phyloP scores from a whole-genome alignment of 495 filamentous ascomycete genomes.

The Tuber umbilicatum region DNA sequence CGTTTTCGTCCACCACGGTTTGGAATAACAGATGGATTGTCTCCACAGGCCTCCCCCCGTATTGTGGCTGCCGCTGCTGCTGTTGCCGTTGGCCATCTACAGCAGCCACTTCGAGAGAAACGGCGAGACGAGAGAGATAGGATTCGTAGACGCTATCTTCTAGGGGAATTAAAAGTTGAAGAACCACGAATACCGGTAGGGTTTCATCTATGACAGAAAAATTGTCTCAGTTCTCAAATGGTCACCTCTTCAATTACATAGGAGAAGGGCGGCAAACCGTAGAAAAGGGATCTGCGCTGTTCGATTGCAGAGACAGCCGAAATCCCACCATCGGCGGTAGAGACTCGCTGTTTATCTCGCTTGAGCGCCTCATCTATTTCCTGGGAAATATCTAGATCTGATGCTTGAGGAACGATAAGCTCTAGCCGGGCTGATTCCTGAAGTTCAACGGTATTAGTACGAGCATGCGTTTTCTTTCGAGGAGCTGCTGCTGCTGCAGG shows the following conservation, averaged over 20 bases:
- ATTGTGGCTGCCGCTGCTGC: slow-evolving; percentile 27
- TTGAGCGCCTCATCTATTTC: slow-evolving; percentile 49
- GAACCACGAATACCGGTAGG: slow-evolving; percentile 41
- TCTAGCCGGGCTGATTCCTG: slow-evolving; percentile 66
- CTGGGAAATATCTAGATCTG: slow-evolving; percentile 59
- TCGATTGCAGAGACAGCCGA: slow-evolving; percentile 44
- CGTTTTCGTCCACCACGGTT: slow-evolving; percentile 36
- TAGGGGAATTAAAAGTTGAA: slow-evolving; percentile 38
- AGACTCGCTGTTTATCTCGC: slow-evolving; percentile 46
- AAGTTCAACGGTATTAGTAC: slow-evolving; percentile 50
- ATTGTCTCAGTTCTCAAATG: slow-evolving; percentile 12
- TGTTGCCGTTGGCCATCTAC: slow-evolving; percentile 34
- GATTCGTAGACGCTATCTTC: slow-evolving; percentile 39
- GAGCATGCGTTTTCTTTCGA: slow-evolving; percentile 32
- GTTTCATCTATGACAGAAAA: slow-evolving; percentile 37
- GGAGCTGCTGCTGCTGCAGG: slow-evolving; percentile 21
- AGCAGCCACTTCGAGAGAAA: slow-evolving; percentile 41
- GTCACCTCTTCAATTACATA: slow-evolving; percentile 35
- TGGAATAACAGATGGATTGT: slow-evolving; percentile 49
- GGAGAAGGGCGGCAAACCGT: slow-evolving; percentile 39
- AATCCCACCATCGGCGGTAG: slow-evolving; percentile 45
- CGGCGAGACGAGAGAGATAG: slow-evolving; percentile 38
- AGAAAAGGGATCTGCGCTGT: slow-evolving; percentile 47
- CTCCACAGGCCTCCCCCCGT: slow-evolving; percentile 34
- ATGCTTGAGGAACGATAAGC: slow-evolving; percentile 68